phyloP scores from a whole-genome alignment of 768 basidiomycete species.

The Phanerodontia chrysosporium region DNA sequence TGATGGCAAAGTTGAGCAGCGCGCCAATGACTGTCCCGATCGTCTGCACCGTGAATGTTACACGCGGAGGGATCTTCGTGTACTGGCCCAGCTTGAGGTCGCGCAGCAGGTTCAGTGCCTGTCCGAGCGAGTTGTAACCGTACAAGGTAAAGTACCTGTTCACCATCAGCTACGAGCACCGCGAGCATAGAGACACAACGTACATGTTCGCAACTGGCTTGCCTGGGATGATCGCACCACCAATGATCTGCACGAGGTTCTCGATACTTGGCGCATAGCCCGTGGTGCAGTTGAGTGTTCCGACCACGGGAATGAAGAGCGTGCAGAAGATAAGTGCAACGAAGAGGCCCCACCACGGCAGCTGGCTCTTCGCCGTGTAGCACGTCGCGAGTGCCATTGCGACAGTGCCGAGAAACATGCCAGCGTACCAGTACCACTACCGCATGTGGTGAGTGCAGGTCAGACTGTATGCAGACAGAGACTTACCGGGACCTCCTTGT shows the following conservation, averaged over 20 bases:
- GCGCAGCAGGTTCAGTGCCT: slow-evolving; percentile 45
- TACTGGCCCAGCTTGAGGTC: slow-evolving; percentile 54
- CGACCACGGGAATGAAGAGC: slow-evolving; percentile 48
- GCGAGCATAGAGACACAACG: neutral
- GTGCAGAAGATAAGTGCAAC: slow-evolving; percentile 49
- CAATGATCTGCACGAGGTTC: slow-evolving; percentile 45
- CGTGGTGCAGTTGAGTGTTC: slow-evolving; percentile 33
- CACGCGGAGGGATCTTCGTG: slow-evolving; percentile 59
- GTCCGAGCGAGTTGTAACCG: slow-evolving; percentile 41
- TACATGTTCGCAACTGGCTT: slow-evolving; percentile 48
- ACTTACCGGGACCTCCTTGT: slow-evolving; percentile 35
- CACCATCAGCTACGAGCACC: neutral
- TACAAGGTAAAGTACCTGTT: slow-evolving; percentile 12
- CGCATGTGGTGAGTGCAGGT: neutral
- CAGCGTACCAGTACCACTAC: slow-evolving; percentile 37
- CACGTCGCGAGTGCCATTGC: slow-evolving; percentile 48
- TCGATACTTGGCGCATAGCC: slow-evolving; percentile 16
- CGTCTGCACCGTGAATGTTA: slow-evolving; percentile 55
- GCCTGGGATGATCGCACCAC: slow-evolving; percentile 43
- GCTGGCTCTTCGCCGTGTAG: slow-evolving; percentile 45
- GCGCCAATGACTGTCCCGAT: slow-evolving; percentile 49
- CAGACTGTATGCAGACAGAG: neutral
- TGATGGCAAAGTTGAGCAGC: slow-evolving; percentile 36
- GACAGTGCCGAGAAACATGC: slow-evolving; percentile 37
- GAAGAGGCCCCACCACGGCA: slow-evolving; percentile 51